Evolutionary conservation across 2,329 filamentous ascomycete genomes (phyloP).

Genomic region (Arthrobotrys pseudoclavata): DNA sequence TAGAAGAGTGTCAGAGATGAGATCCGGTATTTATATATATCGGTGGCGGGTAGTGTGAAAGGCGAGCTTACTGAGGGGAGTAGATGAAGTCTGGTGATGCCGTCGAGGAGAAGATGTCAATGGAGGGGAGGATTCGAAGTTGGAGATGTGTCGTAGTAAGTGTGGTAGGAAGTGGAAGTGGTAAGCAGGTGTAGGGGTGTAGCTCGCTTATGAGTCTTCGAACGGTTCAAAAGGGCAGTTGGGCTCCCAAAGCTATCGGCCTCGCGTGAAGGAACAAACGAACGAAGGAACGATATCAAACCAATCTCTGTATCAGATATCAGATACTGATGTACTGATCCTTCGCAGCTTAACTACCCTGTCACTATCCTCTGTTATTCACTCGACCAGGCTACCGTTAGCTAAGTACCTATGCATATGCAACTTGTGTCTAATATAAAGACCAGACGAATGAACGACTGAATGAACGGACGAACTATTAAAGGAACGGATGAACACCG

Average conservation of each 20-base stretch:
- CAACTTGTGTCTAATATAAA: not conserved
- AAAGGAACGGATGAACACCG: not conserved
- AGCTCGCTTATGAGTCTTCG: slow-evolving; percentile 61
- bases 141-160: slow-evolving; percentile 41
- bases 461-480: not conserved
- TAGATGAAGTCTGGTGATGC: slow-evolving; percentile 59
- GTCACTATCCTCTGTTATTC: slow-evolving; percentile 29
- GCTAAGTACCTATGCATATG: slow-evolving; percentile 1
- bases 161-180: not conserved
- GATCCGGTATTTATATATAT: slow-evolving; percentile 25
- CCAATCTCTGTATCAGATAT: slow-evolving; percentile 3
- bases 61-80: slow-evolving; percentile 57
- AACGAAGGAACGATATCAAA: not conserved
- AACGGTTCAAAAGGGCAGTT: slow-evolving; percentile 55
- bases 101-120: slow-evolving; percentile 52
- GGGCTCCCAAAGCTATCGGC: slow-evolving; percentile 49
- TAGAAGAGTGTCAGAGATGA: slow-evolving; percentile 13
- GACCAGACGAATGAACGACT: not conserved
- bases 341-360: slow-evolving; percentile 29
- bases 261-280: slow-evolving; percentile 46
- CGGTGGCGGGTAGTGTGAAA: slow-evolving; percentile 59
- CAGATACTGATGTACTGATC: slow-evolving; percentile 35
- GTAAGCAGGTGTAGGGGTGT: slow-evolving; percentile 59
- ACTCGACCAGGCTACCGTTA: slow-evolving; percentile 29
- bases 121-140: slow-evolving; percentile 60